Evolutionary conservation across 2,329 filamentous ascomycete genomes (phyloP).

Genomic region (Davidsoniella neocaledoniae): DNA sequence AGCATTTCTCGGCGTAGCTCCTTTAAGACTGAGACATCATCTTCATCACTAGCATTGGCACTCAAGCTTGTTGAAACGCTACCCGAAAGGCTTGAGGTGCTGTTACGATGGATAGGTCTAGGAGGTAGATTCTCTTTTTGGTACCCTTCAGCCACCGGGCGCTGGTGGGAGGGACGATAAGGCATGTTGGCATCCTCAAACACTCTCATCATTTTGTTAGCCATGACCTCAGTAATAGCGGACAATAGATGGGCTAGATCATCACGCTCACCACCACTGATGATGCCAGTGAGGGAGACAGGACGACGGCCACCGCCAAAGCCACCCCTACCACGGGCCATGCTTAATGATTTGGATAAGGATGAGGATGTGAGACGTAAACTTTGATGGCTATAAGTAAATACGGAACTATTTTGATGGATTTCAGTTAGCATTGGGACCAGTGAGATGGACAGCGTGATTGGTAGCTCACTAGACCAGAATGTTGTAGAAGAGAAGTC

Average conservation of each 20-base stretch:
- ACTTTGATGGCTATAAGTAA: not conserved
- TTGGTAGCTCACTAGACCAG: not conserved
- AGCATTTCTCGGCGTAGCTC: conserved; percentile 56
- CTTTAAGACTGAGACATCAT: conserved; percentile 30
- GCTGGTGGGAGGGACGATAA: not conserved
- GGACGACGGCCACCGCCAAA: conserved; percentile 25
- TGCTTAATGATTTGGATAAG: conserved; percentile 13
- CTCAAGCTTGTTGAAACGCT: conserved; percentile 7
- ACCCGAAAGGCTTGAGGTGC: conserved; percentile 8
- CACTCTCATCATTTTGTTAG: conserved; percentile 31
- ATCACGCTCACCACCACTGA: conserved; percentile 31
- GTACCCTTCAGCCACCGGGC: conserved; percentile 1
- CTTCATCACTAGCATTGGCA: conserved; percentile 14
- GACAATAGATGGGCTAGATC: conserved; percentile 35
- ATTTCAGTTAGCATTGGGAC: not conserved
- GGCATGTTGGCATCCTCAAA: conserved; percentile 23
- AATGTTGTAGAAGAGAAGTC: not conserved
- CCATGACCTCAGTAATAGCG: conserved; percentile 38
- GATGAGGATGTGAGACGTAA: not conserved
- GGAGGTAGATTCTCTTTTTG: conserved; percentile 10
- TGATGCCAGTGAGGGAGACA: conserved; percentile 33
- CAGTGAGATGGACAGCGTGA: not conserved
- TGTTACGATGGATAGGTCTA: conserved; percentile 15
- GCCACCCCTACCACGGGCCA: conserved; percentile 23
- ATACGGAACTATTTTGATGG: not conserved